Percentiles rank a stretch among this genome's conserved stretches.
Conservation (phyloP, 306 rosid species). For the Lablab purpureus region DNA sequence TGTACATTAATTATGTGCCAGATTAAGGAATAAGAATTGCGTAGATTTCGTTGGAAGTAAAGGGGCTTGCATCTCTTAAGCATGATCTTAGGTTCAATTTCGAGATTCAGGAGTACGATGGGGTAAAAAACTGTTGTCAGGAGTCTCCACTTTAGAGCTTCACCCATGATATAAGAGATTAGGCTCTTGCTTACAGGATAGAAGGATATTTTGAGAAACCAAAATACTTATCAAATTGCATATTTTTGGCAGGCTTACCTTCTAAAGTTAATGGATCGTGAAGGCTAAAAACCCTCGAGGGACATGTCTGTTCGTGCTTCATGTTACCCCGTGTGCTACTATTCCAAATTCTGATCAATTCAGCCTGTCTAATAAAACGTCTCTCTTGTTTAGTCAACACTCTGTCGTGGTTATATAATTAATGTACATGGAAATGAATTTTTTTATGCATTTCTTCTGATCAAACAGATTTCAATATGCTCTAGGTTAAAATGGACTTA, state of each 20-base stretch:
- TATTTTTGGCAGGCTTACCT: constrained; percentile 68
- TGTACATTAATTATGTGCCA: constrained; percentile 7
- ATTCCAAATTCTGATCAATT: constrained; percentile 23
- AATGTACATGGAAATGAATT: constrained; percentile 3
- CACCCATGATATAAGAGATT: neutral
- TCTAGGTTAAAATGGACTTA: neutral
- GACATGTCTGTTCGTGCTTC: constrained; percentile 41
- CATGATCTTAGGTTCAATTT: neutral
- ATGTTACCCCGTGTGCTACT: constrained; percentile 7
- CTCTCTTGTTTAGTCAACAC: constrained; percentile 2
- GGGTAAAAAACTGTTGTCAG: neutral
- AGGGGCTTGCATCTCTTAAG: neutral
- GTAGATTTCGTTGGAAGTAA: constrained; percentile 30
- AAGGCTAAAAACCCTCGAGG: constrained; percentile 49
- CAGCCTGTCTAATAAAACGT: constrained; percentile 10
- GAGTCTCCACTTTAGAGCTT: neutral
- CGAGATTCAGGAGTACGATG: neutral
- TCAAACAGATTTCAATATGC: neutral
- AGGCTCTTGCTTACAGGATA: neutral
- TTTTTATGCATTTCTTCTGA: constrained; percentile 5
- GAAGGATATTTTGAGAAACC: neutral
- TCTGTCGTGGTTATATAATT: constrained; percentile 4
- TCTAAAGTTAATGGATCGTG: constrained; percentile 65
- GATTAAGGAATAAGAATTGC: constrained; percentile 25
- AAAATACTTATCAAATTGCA: constrained; percentile 20